These are phyloP conservation scores for Pythium myriotylum DNA, from an alignment of 352 stramenopile genomes.

Conservation along the genomic window DNA sequence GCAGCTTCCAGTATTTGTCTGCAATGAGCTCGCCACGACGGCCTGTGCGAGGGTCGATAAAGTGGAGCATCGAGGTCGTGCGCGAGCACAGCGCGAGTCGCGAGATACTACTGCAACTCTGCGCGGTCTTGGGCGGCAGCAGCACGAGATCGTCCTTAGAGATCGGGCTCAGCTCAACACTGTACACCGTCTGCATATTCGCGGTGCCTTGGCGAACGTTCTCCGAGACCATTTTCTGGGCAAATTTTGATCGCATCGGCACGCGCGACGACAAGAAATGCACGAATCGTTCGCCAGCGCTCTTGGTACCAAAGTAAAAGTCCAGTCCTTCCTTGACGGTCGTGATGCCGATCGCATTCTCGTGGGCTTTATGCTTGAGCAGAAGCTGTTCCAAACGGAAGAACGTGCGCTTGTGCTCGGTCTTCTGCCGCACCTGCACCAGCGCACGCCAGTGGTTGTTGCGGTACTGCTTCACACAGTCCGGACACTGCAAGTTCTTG, in stretches of 20 bases:
- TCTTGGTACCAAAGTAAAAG: constrained; percentile 76
- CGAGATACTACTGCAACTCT: constrained; percentile 68
- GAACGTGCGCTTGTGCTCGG: constrained; percentile 78
- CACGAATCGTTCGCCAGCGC: constrained; percentile 59
- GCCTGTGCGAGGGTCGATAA: constrained; percentile 59
- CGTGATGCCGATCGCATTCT: constrained; percentile 61
- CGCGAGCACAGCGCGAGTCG: constrained; percentile 61
- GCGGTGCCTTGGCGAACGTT: constrained; percentile 64
- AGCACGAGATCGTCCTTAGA: constrained; percentile 80
- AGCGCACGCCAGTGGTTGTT: constrained; percentile 74
- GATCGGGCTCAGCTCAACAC: constrained; percentile 70
- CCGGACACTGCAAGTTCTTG: constrained; percentile 62
- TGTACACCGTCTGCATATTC: constrained; percentile 72
- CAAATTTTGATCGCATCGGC: constrained; percentile 66
- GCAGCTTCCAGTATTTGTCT: constrained; percentile 76
- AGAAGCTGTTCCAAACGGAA: constrained; percentile 71
- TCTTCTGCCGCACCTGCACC: constrained; percentile 79
- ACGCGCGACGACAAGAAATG: constrained; percentile 63
- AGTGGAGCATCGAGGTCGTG: constrained; percentile 64
- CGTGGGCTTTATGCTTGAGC: constrained; percentile 73
- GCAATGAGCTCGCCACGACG: constrained; percentile 55
- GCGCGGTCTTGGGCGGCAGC: constrained; percentile 54
- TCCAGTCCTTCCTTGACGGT: constrained; percentile 77
- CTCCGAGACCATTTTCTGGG: constrained; percentile 78
- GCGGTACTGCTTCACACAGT: constrained; percentile 73